Base-by-base conservation (phyloP, 208 protist species). In the Crithidia sp. region DNA sequence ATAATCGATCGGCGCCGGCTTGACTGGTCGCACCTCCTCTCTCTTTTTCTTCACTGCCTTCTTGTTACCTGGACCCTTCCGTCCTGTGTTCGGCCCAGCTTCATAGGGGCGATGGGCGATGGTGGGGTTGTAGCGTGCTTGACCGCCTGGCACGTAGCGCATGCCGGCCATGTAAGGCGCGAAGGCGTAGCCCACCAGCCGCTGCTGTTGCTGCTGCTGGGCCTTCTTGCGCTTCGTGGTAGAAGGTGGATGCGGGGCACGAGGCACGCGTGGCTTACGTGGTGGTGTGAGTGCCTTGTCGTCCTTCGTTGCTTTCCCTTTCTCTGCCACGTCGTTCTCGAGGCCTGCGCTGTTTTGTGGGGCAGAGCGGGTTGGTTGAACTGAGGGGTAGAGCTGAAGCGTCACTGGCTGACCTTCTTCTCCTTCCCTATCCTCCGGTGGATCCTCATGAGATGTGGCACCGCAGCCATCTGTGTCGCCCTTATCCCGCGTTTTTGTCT, bases 131-230 rank as follows among this genome's bases (percentile, higher is more conserved):
- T 55, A 55, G 17, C 36, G 65, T 28, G 7, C 60, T 41, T 41
- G 17, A 4, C 60, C 45, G 3, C 44, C 41, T 0, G 57, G 14
- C 8, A 41, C 13, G 5, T 10, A 10, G 0, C 2, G 61, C 70
- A 52, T 44, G 13, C 53, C 17, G 1, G 28, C 43, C 70, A 68
- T 67, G 70, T 75, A 75, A 6, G 70, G 70, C 2, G 70, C 60
- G 28, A 59, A 69, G 64, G 50, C 52, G 54, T 50, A 57, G 40
- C 28, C 49, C 50, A 59, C 14, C 50, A 43, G 44, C 0, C 28
- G 28, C 28, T 28, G 28, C 28, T 28, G 28, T 19, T 69, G 47
- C 12, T 37, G 40, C 4, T 59, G 7, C 52, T 39, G 2, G 14
- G 16, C 39, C 4, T 10, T 19, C 36, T 52, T n/a, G 16, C 53